Evolutionary conservation across 371 early-diverging fungal genomes (phyloP), one percentile per base, ranked within the genome.

Genomic region (Mortierella sp.): DNA sequence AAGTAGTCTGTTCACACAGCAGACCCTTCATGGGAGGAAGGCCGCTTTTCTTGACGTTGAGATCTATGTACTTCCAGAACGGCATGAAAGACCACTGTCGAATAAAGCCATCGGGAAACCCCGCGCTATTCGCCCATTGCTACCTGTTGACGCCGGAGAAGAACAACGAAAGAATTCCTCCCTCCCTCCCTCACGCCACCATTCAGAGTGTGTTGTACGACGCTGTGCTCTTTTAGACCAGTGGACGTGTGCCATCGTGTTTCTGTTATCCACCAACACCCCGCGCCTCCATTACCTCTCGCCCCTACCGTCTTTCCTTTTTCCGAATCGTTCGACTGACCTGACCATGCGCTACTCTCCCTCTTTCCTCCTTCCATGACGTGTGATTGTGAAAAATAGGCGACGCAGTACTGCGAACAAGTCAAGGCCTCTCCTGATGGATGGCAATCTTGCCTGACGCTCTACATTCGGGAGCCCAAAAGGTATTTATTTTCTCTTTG

Each of bases 341-440:
- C 61, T 55, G 58, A 55, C 58, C 58, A 55, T 31, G 58, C 29
- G 14, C 22, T 50, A 8, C 31, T 19, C 19, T 5, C 22, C 37
- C 22, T 37, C 9, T 55, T 61, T 61, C 5, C 31, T 29, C 7
- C 9, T 34, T 58, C 61, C 2, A 7, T 19, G 22, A 37, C 22
- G 61, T n/a, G n/a, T n/a, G n/a, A n/a, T n/a, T n/a, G n/a, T n/a
- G n/a, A n/a, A 61, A 39, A 61, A 61, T 89, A 97, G 94, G 98
- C 97, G 2, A 95, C 90, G 52, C 91, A 91, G 66, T 98, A 94
- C 85, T 96, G 94, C 84, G 95, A 95, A 74, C 91, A 93, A 85
- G 89, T 98, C 52, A 94, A 93, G 79, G 87, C 87, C 53, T 92
- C 95, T 50, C 86, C 91, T 2, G 93, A 95, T 66, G 97, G 97